Evolutionary conservation across 2,329 filamentous ascomycete genomes (phyloP).

Genomic region (Diaporthe sp.): DNA sequence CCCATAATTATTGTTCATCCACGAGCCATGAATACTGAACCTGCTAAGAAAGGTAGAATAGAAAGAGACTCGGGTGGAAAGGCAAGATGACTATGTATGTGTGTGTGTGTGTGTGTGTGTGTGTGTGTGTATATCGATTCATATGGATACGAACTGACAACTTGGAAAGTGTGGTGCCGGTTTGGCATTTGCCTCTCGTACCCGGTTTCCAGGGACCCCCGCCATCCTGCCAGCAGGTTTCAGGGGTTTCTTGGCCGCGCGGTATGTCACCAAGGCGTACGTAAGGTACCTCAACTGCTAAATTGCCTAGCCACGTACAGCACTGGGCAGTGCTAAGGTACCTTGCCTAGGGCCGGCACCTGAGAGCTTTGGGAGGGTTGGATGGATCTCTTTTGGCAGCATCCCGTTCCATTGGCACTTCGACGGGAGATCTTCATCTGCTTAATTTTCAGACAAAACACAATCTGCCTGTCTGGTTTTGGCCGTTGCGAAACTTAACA

Average conservation of each 20-base stretch:
- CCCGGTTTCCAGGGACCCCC: slow-evolving; percentile 2
- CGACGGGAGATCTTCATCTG: slow-evolving; percentile 30
- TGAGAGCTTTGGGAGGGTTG: not conserved
- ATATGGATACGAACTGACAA: slow-evolving; percentile 4
- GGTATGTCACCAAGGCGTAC: slow-evolving; percentile 1
- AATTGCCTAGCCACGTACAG: not conserved
- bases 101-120: too few relatives aligned
- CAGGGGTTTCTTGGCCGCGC: slow-evolving; percentile 26
- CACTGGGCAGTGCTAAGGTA: not conserved
- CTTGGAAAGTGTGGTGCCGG: not conserved
- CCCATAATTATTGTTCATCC: not conserved
- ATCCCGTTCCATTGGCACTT: slow-evolving; percentile 25
- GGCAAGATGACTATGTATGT: not conserved
- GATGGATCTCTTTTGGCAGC: slow-evolving; percentile 16
- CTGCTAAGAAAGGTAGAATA: not conserved
- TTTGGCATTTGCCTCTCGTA: slow-evolving; percentile 5
- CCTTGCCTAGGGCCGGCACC: not conserved
- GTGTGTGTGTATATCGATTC: not conserved
- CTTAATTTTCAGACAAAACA: slow-evolving; percentile 17
- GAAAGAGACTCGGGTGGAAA: not conserved
- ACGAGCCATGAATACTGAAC: too few relatives aligned
- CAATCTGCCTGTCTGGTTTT: not conserved
- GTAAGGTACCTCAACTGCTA: not conserved
- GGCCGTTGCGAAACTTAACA: slow-evolving; percentile 7
- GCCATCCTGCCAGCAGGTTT: not conserved